Evolutionary conservation across 306 rosid genomes (phyloP).

Genomic region (Cucurbita moschata): DNA sequence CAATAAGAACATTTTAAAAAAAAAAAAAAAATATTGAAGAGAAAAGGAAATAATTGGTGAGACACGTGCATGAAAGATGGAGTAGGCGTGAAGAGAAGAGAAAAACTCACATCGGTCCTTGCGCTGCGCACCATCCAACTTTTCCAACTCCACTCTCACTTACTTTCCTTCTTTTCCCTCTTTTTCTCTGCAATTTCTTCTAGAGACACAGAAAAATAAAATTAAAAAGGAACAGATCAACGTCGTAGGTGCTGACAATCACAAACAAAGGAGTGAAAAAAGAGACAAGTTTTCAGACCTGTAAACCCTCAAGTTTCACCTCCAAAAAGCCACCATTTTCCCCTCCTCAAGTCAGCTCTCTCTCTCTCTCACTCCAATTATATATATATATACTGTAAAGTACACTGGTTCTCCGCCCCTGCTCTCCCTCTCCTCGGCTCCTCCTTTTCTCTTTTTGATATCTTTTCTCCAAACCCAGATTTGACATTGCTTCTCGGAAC

Average conservation of each 20-base stretch:
- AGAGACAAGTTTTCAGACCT: background rate
- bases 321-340: background rate
- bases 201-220: background rate
- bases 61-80: slow-evolving; percentile 5
- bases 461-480: background rate
- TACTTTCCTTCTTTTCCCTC: background rate
- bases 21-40: too few relatives aligned
- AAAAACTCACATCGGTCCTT: background rate
- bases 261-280: background rate
- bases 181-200: background rate
- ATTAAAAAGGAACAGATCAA: background rate
- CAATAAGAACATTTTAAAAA: too few relatives aligned
- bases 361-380: background rate
- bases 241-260: slow-evolving; percentile 11
- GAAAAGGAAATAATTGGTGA: background rate
- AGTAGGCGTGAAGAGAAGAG: background rate
- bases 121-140: background rate
- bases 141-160: background rate
- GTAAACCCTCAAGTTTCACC: background rate
- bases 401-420: background rate
- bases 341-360: slow-evolving; percentile 31
- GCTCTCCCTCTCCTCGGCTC: background rate
- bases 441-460: background rate
- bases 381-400: background rate
- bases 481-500: slow-evolving; percentile 12